These are phyloP conservation scores for Elaphomyces granulatus DNA, from an alignment of 495 filamentous ascomycete species.

Conservation along the genomic window DNA sequence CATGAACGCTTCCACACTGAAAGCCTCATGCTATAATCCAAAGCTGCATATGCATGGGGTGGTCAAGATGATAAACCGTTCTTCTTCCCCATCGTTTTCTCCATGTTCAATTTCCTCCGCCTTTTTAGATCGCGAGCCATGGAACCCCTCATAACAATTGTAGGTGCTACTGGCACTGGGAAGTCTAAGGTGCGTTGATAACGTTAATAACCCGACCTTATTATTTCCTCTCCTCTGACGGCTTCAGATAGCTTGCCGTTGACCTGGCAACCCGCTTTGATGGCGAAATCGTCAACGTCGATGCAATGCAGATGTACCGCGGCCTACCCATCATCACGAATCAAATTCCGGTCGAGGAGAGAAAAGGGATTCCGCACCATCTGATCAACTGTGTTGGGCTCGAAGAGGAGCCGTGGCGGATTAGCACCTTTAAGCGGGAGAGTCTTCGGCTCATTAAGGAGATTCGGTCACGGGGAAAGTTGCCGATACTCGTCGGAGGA, in stretches of 20 bases:
- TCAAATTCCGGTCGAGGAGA: slow-evolving; percentile 63
- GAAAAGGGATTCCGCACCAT: slow-evolving; percentile 76
- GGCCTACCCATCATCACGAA: slow-evolving; percentile 94
- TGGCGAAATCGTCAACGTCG: slow-evolving; percentile 94
- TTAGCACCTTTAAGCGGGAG: slow-evolving; percentile 55
- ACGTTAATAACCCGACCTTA: neutral
- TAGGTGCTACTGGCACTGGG: slow-evolving; percentile 90
- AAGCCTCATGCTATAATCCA: too few relatives aligned
- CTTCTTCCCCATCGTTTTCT: too few relatives aligned
- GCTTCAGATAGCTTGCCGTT: slow-evolving; percentile 61
- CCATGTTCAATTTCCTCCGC: slow-evolving; percentile 17
- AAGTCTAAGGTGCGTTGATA: slow-evolving; percentile 72
- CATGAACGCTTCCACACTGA: too few relatives aligned
- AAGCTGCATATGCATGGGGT: too few relatives aligned
- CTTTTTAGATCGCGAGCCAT: slow-evolving; percentile 14
- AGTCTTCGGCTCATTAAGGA: slow-evolving; percentile 57
- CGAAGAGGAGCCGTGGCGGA: slow-evolving; percentile 65
- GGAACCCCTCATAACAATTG: slow-evolving; percentile 62
- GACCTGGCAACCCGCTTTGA: slow-evolving; percentile 71
- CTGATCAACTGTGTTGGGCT: slow-evolving; percentile 63
- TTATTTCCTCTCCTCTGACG: neutral
- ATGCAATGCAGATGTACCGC: slow-evolving; percentile 97
- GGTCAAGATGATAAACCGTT: too few relatives aligned
- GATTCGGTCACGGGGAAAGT: slow-evolving; percentile 56
- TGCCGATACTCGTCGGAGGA: slow-evolving; percentile 87